These are phyloP conservation scores for Trametes sp. DNA, from an alignment of 1,284 basidiomycete species.

Conservation along the genomic window DNA sequence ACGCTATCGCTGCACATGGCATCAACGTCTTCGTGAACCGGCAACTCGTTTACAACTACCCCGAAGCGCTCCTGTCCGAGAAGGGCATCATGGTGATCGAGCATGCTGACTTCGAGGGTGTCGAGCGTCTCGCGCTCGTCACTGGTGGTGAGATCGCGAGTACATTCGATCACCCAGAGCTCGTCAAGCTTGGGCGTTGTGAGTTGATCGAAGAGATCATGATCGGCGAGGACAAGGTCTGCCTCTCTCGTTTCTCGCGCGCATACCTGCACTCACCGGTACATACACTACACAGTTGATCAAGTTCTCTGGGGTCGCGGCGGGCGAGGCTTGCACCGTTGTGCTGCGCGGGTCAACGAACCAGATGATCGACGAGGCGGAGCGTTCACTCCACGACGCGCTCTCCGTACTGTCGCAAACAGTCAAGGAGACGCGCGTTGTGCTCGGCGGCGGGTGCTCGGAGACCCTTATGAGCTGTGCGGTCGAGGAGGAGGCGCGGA, in stretches of 20 bases:
- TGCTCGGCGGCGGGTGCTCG: constrained; percentile 95
- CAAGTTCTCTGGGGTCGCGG: constrained; percentile 99
- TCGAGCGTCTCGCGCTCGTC: constrained; percentile 94
- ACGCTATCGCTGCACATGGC: constrained; percentile 92
- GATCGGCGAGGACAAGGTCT: constrained; percentile 98
- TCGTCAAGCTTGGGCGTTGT: constrained; percentile 93
- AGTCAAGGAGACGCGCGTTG: constrained; percentile 94
- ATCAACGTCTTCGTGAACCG: constrained; percentile 99
- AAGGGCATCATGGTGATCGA: constrained; percentile 97
- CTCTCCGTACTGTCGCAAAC: constrained; percentile 98
- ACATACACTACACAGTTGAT: constrained; percentile 70
- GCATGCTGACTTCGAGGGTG: constrained; percentile 99
- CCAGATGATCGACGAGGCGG: constrained; percentile 99
- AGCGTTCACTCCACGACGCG: constrained; percentile 97
- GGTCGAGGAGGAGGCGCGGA: constrained; percentile 89
- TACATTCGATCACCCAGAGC: constrained; percentile 94
- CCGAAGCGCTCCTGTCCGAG: constrained; percentile 93
- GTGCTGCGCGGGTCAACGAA: constrained; percentile 96
- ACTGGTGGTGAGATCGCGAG: constrained; percentile 98
- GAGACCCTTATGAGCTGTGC: constrained; percentile 98
- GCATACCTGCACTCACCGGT: neutral
- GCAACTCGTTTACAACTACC: constrained; percentile 99
- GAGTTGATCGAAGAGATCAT: constrained; percentile 98
- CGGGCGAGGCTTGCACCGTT: constrained; percentile 98
- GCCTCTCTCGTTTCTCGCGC: constrained; percentile 25